phyloP scores from a whole-genome alignment of 1,284 basidiomycete species.

The Mycena citricolor region DNA sequence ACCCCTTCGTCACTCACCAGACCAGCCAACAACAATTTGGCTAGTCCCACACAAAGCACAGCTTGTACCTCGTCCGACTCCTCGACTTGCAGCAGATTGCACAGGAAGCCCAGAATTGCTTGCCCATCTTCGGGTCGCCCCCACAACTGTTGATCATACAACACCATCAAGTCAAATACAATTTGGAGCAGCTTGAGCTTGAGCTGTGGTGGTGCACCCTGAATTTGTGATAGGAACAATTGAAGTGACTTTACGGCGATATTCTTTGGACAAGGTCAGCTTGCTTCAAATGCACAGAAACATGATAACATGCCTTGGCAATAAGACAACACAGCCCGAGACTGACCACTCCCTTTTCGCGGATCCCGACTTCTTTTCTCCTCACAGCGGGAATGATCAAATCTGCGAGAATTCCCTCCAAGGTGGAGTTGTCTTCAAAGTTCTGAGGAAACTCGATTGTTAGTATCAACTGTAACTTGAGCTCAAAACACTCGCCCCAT shows the following conservation, averaged over 20 bases:
- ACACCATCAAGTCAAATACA: slow-evolving; percentile 89
- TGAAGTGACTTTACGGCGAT: slow-evolving; percentile 92
- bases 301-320: slow-evolving; percentile 50
- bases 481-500: slow-evolving; percentile 70
- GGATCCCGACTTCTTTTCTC: slow-evolving; percentile 72
- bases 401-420: slow-evolving; percentile 83
- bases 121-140: slow-evolving; percentile 51
- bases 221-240: slow-evolving; percentile 85
- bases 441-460: slow-evolving; percentile 44
- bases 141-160: slow-evolving; percentile 82
- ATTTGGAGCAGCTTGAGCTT: slow-evolving; percentile 83
- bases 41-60: slow-evolving; percentile 78
- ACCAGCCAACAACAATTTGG: slow-evolving; percentile 88
- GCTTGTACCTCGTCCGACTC: slow-evolving; percentile 81
- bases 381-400: slow-evolving; percentile 87
- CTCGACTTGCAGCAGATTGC: slow-evolving; percentile 72
- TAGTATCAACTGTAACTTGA: slow-evolving; percentile 52
- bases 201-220: slow-evolving; percentile 74
- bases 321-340: slow-evolving; percentile 90
- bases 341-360: slow-evolving; percentile 79
- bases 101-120: slow-evolving; percentile 75
- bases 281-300: slow-evolving; percentile 2
- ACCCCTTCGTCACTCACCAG: slow-evolving; percentile 87
- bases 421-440: slow-evolving; percentile 86
- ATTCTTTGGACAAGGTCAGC: slow-evolving; percentile 51